Base-by-base conservation (phyloP, 352 stramenopile species). In the Pythium monospermum region DNA sequence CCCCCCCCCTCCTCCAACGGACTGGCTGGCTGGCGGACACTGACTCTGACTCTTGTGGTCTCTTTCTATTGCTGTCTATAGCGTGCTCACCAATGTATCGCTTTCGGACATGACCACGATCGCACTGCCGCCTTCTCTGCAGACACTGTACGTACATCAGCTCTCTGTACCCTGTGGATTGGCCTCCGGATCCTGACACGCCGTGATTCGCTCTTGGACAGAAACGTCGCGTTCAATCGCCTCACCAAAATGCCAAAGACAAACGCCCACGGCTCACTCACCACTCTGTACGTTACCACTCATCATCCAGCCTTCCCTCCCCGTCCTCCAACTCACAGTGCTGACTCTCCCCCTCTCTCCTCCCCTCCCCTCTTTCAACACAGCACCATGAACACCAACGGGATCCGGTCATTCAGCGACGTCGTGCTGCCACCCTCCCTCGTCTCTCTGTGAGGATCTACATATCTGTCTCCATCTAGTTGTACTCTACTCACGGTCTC, bases 371-470 rank as follows among this genome's bases (percentile, higher is more conserved):
- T 28, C 26, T 25, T 12, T 35, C 4, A 12, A 13, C 19, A 43
- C 19, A 59, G 49, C 26, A 38, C 18, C 0, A 32, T 66, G 23
- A 52, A 32, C 1, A 60, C 50, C 28, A 66, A 66, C 40, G 53
- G 39, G 45, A 57, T 66, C 45, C 4, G 37, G 6, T 66, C 57
- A 0, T 66, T 66, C 51, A 44, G 23, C 0, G 51, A 60, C 36
- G 33, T 66, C 23, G n/a, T 32, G 18, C 13, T 60, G 10, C 57
- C 57, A n/a, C 45, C 57, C 1, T 47, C 50, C 3, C 15, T 66
- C 22, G 11, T 27, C 6, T 26, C 25, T 2, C 30, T 65, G 57
- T 65, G n/a, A n/a, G n/a, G n/a, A n/a, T n/a, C n/a, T n/a, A n/a
- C n/a, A n/a, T n/a, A n/a, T n/a, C n/a, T n/a, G n/a, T n/a, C n/a